Evolutionary conservation across 108 stramenopile genomes (phyloP), one percentile per base, ranked within the genome.

Genomic region (Chaetoceros muelleri): DNA sequence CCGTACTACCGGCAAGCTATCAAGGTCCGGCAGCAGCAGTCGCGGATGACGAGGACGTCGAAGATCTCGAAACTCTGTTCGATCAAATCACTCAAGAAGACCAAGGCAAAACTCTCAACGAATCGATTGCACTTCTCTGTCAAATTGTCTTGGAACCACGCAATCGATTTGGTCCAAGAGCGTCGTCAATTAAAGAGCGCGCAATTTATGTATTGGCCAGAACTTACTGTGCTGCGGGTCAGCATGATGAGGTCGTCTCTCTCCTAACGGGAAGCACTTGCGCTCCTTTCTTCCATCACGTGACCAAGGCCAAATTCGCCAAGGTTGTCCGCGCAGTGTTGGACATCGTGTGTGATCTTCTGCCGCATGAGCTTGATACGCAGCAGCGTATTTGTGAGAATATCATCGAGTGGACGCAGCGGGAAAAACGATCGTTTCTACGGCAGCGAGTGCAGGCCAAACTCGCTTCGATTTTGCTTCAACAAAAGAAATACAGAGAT

Each of bases 291-390:
- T 98, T 99, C 62, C 68, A 55, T 7, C 67, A 70, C 31, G 70
- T 98, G 48, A 96, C 95, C 65, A 98, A 98, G 80, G 97, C 99
- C 40, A 95, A 95, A 64, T 91, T 88, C 28, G 99, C 99, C 64
- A 98, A 98, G 79, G 93, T 99, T 16, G 95, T 93, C 17, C 80
- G 90, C n/a, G 78, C 81, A 49, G 81, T 98, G n/a, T 71, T 99
- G 21, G 97, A 99, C 48, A 82, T 94, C 57, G 95, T 97, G 17
- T 89, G 87, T 55, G 57, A 62, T 46, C 73, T 93, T 52, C 81
- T 84, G 8, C 95, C 97, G 3, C 71, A 83, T 27, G 75, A 87
- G 18, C 62, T 89, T 20, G 88, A 85, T 26, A 83, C 95, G 82
- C 90, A 91, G 62, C 73, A 70, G 23, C 65, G 85, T 50, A 82